phyloP scores from a whole-genome alignment of 2,329 filamentous ascomycete species.

The Pestalotiopsis sp. region DNA sequence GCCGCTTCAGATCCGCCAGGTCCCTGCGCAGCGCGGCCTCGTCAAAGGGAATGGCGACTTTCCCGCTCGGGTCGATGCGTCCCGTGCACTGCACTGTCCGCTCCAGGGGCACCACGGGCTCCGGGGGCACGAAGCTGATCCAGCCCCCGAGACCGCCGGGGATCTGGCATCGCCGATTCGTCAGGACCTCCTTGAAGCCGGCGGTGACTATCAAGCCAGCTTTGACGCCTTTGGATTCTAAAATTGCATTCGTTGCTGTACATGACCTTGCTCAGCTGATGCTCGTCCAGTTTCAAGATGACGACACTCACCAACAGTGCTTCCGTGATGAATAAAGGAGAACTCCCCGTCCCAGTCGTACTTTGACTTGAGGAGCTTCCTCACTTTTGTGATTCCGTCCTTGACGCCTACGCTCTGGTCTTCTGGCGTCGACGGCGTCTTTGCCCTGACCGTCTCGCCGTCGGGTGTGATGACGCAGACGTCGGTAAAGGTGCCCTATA shows the following conservation, averaged over 20 bases:
- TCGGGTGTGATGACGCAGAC: constrained; percentile 48
- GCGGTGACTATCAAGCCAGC: constrained; percentile 48
- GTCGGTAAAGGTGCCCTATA: constrained; percentile 47
- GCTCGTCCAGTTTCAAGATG: not conserved
- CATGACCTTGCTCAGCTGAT: too few relatives aligned
- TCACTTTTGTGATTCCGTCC: constrained; percentile 45
- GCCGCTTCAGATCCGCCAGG: constrained; percentile 38
- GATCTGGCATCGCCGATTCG: constrained; percentile 49
- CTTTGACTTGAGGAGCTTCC: constrained; percentile 37
- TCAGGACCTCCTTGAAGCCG: constrained; percentile 51
- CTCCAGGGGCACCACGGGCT: constrained; percentile 51
- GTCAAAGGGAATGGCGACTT: constrained; percentile 41
- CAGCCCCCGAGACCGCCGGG: constrained; percentile 51
- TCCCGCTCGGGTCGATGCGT: constrained; percentile 44
- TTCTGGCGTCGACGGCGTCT: constrained; percentile 45
- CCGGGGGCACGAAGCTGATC: constrained; percentile 49
- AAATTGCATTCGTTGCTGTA: constrained; percentile 47
- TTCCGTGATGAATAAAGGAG: constrained; percentile 51
- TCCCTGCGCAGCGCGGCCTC: constrained; percentile 37
- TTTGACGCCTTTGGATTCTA: constrained; percentile 51
- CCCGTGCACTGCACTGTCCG: constrained; percentile 46
- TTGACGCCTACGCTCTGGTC: constrained; percentile 51
- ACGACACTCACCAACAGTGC: constrained; percentile 36
- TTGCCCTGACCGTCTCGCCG: constrained; percentile 45
- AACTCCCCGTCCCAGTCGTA: constrained; percentile 46